These are phyloP conservation scores for Penicillium pancosmium DNA, from an alignment of 495 filamentous ascomycete genomes.

Conservation along the genomic window DNA sequence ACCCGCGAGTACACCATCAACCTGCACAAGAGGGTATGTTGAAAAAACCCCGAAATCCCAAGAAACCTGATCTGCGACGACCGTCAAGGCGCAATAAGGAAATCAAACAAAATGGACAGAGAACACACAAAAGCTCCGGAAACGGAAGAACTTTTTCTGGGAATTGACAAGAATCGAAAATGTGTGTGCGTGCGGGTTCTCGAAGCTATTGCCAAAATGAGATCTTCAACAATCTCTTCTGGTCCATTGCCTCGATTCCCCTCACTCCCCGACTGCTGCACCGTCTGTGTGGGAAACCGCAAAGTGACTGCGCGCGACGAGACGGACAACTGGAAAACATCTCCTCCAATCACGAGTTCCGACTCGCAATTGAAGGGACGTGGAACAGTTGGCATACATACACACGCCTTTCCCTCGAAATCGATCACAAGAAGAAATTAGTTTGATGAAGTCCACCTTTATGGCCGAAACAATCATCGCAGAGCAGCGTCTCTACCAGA, in stretches of 20 bases:
- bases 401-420: constrained; percentile 25
- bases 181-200: constrained; percentile 23
- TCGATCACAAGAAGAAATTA: constrained; percentile 49
- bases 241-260: background rate
- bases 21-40: constrained; percentile 98
- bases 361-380: background rate
- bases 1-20: constrained; percentile 99
- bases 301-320: constrained; percentile 12
- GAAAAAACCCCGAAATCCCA: constrained; percentile 19
- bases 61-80: constrained; percentile 24
- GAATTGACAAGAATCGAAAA: constrained; percentile 12
- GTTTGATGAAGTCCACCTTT: constrained; percentile 74
- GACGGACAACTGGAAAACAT: constrained; percentile 9
- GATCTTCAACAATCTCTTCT: constrained; percentile 9
- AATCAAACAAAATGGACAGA: constrained; percentile 27
- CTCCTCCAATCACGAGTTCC: background rate
- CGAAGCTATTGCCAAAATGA: background rate
- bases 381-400: constrained; percentile 19
- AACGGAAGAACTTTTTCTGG: constrained; percentile 27
- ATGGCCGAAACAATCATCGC: constrained; percentile 46
- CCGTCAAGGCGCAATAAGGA: constrained; percentile 26
- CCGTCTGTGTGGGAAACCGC: constrained; percentile 11
- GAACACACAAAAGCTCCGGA: constrained; percentile 29
- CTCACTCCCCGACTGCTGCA: background rate
- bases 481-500: constrained; percentile 40